These are phyloP conservation scores for Fibroporia radiculosa DNA, from an alignment of 768 basidiomycete species.

Conservation along the genomic window DNA sequence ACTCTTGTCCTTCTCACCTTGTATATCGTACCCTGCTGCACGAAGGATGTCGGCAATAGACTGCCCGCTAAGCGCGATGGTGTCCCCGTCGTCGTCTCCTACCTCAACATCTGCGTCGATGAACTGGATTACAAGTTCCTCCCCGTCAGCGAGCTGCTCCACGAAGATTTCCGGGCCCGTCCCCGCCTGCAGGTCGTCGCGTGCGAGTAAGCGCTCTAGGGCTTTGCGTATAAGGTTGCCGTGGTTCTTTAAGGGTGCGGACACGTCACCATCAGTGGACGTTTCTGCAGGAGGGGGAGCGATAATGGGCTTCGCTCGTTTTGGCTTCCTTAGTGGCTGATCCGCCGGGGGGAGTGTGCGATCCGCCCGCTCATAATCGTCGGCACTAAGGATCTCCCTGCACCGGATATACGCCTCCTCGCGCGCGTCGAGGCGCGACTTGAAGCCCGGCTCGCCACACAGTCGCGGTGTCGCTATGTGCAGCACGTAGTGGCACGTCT, in stretches of 20 bases:
- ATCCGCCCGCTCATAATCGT: slow-evolving; percentile 19
- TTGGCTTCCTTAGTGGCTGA: slow-evolving; percentile 46
- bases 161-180: slow-evolving; percentile 11
- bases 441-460: slow-evolving; percentile 90
- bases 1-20: slow-evolving; percentile 10
- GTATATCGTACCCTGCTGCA: slow-evolving; percentile 13
- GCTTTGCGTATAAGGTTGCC: slow-evolving; percentile 14
- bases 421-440: slow-evolving; percentile 56
- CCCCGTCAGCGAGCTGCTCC: slow-evolving; percentile 16
- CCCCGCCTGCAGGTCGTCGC: slow-evolving; percentile 6
- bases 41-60: slow-evolving; percentile 16
- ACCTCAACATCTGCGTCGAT: slow-evolving; percentile 27
- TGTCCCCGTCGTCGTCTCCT: slow-evolving; percentile 25
- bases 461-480: slow-evolving; percentile 93
- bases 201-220: slow-evolving; percentile 16
- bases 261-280: not conserved
- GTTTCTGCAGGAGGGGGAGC: slow-evolving; percentile 27
- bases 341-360: slow-evolving; percentile 40
- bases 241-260: not conserved
- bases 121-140: slow-evolving; percentile 18
- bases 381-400: slow-evolving; percentile 54
- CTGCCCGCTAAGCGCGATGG: slow-evolving; percentile 6
- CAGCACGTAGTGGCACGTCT: slow-evolving; percentile 90
- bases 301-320: slow-evolving; percentile 38
- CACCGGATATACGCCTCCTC: slow-evolving; percentile 71